Evolutionary conservation across 805 yeast species (phyloP), one percentile per base, ranked within the genome.

Genomic region (Torulaspora gathmanii): DNA sequence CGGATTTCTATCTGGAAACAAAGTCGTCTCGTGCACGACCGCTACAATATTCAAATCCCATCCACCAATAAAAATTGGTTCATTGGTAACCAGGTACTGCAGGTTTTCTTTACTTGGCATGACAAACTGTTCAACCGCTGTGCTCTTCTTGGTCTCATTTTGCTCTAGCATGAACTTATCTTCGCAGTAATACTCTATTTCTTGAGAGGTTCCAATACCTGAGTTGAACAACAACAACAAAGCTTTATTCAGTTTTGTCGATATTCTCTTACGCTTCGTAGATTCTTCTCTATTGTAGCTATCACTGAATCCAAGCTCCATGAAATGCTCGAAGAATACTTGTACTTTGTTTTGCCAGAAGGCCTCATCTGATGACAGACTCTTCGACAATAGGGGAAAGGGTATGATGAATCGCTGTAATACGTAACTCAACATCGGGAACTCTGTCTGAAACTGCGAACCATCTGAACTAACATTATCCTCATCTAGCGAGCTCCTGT

Each of bases 341-440:
- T 90, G 96, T 0, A 89, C 81, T 38, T 83, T 82, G 37, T 70
- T 72, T 40, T 78, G 78, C 96, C 97, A 91, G 57, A 91, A 86
- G 40, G 79, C 78, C 34, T 75, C 74, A 35, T 77, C 73, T 33
- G 73, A 67, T 0, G 65, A 62, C 37, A 61, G 44, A 20, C 67
- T 58, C 28, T 57, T 54, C 1, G 80, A 64, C 26, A 93, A 69
- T 57, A 89, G 82, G 0, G 99, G 98, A 55, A 91, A 83, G 1
- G 83, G 77, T 42, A 73, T 70, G 2, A 90, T 64, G 48, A 82
- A 83, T 35, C 78, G 69, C 39, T 71, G 63, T 60, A 90, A 80
- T 49, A 87, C 75, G 65, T 75, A 86, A 50, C 83, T 70, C 17
- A 84, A 59, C 33, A 90, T 61, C 0, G 97, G 96, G 54, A 85